phyloP scores from a whole-genome alignment of 768 basidiomycete genomes.

The Trametes gibbosa region DNA sequence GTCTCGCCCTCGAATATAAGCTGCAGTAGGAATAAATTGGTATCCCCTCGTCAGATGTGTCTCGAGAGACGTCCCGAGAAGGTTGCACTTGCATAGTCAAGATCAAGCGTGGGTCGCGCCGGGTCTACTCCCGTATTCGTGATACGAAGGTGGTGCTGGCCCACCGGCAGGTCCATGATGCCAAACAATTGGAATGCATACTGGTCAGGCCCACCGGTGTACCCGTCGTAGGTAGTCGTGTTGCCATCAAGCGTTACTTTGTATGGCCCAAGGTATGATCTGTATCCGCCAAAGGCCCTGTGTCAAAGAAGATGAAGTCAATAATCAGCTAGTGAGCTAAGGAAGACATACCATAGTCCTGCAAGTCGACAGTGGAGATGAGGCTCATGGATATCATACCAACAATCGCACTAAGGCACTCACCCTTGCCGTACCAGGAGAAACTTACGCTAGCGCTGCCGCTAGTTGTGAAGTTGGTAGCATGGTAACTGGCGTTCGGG shows the following conservation, averaged over 20 bases:
- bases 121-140: conserved; percentile 7
- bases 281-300: conserved; percentile 19
- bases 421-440: conserved; percentile 20
- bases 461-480: conserved; percentile 8
- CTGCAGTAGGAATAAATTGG: neutral
- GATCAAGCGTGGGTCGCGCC: conserved; percentile 1
- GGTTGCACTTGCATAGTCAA: conserved; percentile 15
- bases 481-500: conserved; percentile 13
- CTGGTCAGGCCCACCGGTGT: neutral
- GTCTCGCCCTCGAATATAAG: conserved; percentile 4
- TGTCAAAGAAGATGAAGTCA: neutral
- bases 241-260: conserved; percentile 14
- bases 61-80: neutral
- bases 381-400: neutral
- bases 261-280: conserved; percentile 12
- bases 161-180: neutral
- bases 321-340: too few relatives aligned
- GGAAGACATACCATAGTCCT: neutral
- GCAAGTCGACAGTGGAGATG: neutral
- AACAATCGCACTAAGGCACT: neutral
- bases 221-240: neutral
- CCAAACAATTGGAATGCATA: conserved; percentile 4
- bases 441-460: conserved; percentile 14
- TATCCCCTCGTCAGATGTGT: neutral
- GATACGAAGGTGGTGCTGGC: conserved; percentile 17